A percentile compares a stretch with the other conserved stretches of the same genome.
Conservation (phyloP, 257 asterid species). For the Scutellaria minor region DNA sequence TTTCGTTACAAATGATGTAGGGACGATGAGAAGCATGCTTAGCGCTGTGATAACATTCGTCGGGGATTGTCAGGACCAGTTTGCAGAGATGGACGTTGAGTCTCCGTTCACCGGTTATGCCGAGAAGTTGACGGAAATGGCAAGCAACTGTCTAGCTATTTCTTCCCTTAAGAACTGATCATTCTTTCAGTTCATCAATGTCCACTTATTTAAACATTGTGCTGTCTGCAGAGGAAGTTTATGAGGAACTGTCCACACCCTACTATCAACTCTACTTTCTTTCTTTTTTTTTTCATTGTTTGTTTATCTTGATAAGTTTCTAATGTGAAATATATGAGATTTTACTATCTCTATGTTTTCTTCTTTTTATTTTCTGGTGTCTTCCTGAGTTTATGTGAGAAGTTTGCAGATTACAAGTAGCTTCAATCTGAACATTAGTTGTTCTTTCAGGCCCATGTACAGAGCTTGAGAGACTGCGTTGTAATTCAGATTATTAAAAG, state of each 20-base stretch:
- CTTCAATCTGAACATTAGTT: not conserved
- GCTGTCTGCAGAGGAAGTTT: constrained; percentile 30
- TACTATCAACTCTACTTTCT: not conserved
- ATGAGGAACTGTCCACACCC: constrained; percentile 16
- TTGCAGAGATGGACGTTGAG: constrained; percentile 12
- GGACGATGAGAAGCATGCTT: constrained; percentile 53
- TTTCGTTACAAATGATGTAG: constrained; percentile 35
- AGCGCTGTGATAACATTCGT: constrained; percentile 48
- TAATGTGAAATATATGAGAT: too few relatives aligned
- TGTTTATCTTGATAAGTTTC: not conserved
- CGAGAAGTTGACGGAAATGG: constrained; percentile 49
- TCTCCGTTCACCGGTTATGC: constrained; percentile 38
- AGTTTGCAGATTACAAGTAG: not conserved
- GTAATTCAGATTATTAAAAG: not conserved
- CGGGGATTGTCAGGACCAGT: constrained; percentile 49
- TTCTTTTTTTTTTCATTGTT: not conserved
- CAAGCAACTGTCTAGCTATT: constrained; percentile 57
- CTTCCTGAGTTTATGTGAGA: not conserved
- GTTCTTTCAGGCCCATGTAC: not conserved
- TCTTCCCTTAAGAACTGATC: constrained; percentile 18
- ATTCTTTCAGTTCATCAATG: not conserved
- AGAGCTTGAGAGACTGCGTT: constrained; percentile 9
- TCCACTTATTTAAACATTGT: not conserved
- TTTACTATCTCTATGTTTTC: too few relatives aligned
- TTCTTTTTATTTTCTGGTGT: too few relatives aligned